phyloP scores from a whole-genome alignment of 257 asterid genomes.

The Leptodermis oblonga region DNA sequence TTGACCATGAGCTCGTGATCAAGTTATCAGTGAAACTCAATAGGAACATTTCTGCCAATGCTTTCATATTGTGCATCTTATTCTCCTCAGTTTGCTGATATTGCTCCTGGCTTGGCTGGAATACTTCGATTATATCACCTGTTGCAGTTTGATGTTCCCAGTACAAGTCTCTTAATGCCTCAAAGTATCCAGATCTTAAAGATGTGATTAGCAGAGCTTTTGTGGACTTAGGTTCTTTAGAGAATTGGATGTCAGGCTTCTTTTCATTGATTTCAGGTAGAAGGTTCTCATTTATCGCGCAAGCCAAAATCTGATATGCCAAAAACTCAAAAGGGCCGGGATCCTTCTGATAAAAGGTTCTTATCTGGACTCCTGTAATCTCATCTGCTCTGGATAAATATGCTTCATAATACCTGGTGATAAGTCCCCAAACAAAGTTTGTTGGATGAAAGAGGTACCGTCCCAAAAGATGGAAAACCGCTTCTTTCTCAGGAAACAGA shows the following conservation, averaged over 20 bases:
- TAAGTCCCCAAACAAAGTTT: constrained; percentile 67
- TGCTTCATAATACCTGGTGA: constrained; percentile 58
- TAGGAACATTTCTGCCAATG: constrained; percentile 77
- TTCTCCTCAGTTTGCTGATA: constrained; percentile 48
- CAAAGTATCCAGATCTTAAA: constrained; percentile 45
- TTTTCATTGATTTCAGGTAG: constrained; percentile 34
- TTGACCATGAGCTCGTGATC: constrained; percentile 73
- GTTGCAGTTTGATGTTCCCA: constrained; percentile 54
- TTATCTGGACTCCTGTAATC: constrained; percentile 58
- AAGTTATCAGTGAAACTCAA: constrained; percentile 64
- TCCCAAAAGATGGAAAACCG: constrained; percentile 72
- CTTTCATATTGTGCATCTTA: constrained; percentile 48
- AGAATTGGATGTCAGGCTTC: constrained; percentile 16
- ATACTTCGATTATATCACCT: constrained; percentile 53
- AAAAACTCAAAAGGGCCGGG: constrained; percentile 42
- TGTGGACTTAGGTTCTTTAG: constrained; percentile 22
- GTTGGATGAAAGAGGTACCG: constrained; percentile 76
- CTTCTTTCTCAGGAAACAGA: constrained; percentile 64
- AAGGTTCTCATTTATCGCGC: constrained; percentile 47
- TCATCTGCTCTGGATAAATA: constrained; percentile 57
- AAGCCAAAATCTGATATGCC: constrained; percentile 49
- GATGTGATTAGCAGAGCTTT: constrained; percentile 53
- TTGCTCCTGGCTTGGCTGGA: constrained; percentile 71
- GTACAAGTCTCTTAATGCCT: constrained; percentile 46
- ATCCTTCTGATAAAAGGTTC: constrained; percentile 33